A percentile compares a stretch with the other conserved stretches of the same genome.
These are phyloP conservation scores for Lotmaria passim DNA, from an alignment of 208 protist genomes.

Conservation along the genomic window DNA sequence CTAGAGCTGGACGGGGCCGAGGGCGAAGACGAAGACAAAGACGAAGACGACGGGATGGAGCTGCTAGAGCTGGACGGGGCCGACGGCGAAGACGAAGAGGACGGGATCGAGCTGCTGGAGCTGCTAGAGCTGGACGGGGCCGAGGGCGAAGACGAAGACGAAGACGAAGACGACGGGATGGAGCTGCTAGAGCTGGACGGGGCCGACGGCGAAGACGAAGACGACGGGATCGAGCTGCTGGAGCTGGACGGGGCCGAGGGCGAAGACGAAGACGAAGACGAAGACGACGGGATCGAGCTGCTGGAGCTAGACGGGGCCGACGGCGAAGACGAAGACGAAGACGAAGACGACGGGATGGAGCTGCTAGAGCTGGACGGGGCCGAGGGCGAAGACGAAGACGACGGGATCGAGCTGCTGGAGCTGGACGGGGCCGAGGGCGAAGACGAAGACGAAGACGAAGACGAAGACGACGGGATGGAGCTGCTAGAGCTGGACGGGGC, in stretches of 20 bases:
- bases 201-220: not conserved
- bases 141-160: too few relatives aligned
- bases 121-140: too few relatives aligned
- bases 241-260: not conserved
- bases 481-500: not conserved
- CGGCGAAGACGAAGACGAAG: too few relatives aligned
- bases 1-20: not conserved
- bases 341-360: too few relatives aligned
- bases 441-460: not conserved
- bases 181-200: not conserved
- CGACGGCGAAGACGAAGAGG: too few relatives aligned
- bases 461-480: not conserved
- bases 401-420: too few relatives aligned
- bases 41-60: slow-evolving; percentile 6
- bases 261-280: not conserved
- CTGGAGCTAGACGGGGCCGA: too few relatives aligned
- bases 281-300: slow-evolving; percentile 6
- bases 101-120: too few relatives aligned
- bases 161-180: too few relatives aligned
- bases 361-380: too few relatives aligned
- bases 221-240: not conserved
- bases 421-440: not conserved
- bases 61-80: slow-evolving; percentile 10
- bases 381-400: too few relatives aligned
- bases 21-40: slow-evolving; percentile 4